Base-by-base conservation (phyloP, 495 filamentous ascomycete genomes). In the Peziza echinospora region DNA sequence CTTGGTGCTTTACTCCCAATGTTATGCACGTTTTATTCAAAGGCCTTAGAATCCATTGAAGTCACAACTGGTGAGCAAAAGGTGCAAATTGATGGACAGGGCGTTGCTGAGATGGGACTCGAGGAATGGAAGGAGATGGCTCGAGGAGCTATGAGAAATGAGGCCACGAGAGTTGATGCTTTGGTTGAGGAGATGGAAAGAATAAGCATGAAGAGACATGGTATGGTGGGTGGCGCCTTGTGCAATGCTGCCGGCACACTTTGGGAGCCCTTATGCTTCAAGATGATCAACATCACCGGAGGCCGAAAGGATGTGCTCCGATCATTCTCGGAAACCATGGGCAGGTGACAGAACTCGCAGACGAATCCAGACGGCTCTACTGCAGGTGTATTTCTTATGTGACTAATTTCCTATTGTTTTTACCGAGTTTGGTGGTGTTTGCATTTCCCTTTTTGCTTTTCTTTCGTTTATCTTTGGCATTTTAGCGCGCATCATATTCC, bases 41-140 rank as follows among this genome's bases (percentile, higher is more conserved):
- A 46, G 25, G 49, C 43, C 9, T 26, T 51, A 17, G 39, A 45
- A 37, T 51, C 45, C 16, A 40, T 51, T 43, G 45, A 48, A 22
- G 37, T 41, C 8, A 51, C 41, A 21, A 43, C 45, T 5, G 45
- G 43, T 21, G 28, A 25, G 8, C 45, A 48, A 23, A 24, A 34
- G 11, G 45, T 47, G 23, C 5, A 26, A 23, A 47, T 51, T 25
- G 49, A 51, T 24, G 40, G 49, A 6, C 45, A 51, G 19, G 28
- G n/a, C 17, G n/a, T n/a, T n/a, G n/a, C n/a, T n/a, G 30, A 37
- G 30, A 48, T 51, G 24, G 49, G 43, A 23, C 8, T 41, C 22
- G 45, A 51, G 21, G 21, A 24, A n/a, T 51, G 49, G 49, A 40
- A 48, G 26, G 8, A 17, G 13, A 43, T 51, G 21, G 44, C 45